Evolutionary conservation across 208 protist species (phyloP).

Genomic region (Balamuthia mandrillaris): DNA sequence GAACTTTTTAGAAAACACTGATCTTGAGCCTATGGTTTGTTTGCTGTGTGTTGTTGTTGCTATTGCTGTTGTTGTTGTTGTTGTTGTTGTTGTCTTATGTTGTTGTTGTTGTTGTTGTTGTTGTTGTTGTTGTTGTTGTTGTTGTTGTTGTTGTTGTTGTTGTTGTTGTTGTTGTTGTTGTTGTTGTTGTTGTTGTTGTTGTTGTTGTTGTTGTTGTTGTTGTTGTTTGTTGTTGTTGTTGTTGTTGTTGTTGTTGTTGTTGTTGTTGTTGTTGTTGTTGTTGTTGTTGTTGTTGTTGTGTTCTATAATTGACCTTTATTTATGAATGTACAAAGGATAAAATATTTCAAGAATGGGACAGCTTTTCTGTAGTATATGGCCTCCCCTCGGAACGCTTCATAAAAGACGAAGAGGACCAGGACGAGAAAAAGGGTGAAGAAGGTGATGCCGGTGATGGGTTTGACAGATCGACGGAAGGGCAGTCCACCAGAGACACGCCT

Average conservation of each 20-base stretch:
- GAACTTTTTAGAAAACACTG: constrained; percentile 73
- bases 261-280: too few relatives aligned
- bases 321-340: constrained; percentile 59
- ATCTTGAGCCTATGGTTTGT: constrained; percentile 61
- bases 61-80: not conserved
- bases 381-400: constrained; percentile 62
- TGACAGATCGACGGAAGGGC: not conserved
- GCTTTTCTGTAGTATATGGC: constrained; percentile 80
- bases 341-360: constrained; percentile 86
- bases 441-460: constrained; percentile 42
- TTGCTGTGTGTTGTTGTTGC: not conserved
- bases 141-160: constrained; percentile 87
- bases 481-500: not conserved
- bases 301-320: not conserved
- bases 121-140: constrained; percentile 57
- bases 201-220: too few relatives aligned
- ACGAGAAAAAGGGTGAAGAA: too few relatives aligned
- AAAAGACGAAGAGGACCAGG: too few relatives aligned
- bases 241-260: too few relatives aligned
- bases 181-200: too few relatives aligned
- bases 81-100: not conserved
- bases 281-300: not conserved
- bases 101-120: not conserved
- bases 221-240: too few relatives aligned
- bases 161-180: constrained; percentile 78